These are phyloP conservation scores for Penicillium sp. DNA, from an alignment of 2,329 filamentous ascomycete genomes.

Conservation along the genomic window DNA sequence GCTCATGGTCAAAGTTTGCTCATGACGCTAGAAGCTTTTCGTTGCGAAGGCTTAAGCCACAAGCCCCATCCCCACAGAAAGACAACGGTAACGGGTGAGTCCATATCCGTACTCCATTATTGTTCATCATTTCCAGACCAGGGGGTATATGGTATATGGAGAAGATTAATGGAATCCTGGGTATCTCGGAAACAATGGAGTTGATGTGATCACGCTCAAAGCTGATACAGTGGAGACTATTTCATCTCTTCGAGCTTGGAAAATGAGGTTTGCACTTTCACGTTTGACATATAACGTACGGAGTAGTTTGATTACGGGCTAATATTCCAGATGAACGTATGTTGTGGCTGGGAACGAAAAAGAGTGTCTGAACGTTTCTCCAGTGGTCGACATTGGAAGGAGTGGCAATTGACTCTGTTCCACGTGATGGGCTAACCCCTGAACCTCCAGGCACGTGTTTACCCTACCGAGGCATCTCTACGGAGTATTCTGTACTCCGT, in stretches of 20 bases:
- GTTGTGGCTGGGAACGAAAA: background rate
- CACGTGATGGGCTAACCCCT: constrained; percentile 7
- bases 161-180: background rate
- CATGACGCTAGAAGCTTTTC: background rate
- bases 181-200: background rate
- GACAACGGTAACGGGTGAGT: too few species aligned
- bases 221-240: background rate
- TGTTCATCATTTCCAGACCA: too few species aligned
- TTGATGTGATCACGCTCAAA: background rate
- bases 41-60: background rate
- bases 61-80: background rate
- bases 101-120: too few species aligned
- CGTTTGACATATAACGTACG: background rate
- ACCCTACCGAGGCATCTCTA: background rate
- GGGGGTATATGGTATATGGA: too few species aligned
- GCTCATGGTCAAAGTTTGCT: background rate
- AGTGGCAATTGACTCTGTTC: background rate
- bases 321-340: background rate
- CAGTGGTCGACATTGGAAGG: background rate
- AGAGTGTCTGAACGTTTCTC: background rate
- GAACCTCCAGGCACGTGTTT: constrained; percentile 3
- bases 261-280: background rate
- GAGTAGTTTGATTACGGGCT: background rate
- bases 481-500: too few species aligned
- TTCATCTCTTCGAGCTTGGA: background rate